Conservation (phyloP, 148 eudicot species). For the Rhododendron williamsianum region DNA sequence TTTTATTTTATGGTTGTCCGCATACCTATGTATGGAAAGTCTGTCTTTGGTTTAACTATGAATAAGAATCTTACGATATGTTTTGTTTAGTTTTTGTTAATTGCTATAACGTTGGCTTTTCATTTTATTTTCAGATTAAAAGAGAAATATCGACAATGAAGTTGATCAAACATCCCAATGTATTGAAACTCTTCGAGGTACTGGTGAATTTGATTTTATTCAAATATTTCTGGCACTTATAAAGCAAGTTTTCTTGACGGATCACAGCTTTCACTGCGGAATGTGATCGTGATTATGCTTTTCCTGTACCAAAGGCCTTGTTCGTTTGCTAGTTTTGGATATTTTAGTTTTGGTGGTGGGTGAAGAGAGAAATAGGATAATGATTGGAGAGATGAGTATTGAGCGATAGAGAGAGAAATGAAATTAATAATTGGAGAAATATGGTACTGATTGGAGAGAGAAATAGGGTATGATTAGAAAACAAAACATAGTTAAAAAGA, state of each 20-base stretch:
- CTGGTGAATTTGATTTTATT: background rate
- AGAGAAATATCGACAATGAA: constrained; percentile 87
- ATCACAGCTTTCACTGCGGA: background rate
- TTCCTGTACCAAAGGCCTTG: background rate
- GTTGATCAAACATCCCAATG: constrained; percentile 83
- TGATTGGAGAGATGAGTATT: too few relatives aligned
- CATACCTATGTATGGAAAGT: background rate
- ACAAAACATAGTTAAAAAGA: too few relatives aligned
- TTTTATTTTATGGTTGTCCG: background rate
- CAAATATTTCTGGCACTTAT: background rate
- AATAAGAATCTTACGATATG: background rate
- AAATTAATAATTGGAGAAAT: too few relatives aligned
- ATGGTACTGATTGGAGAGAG: too few relatives aligned
- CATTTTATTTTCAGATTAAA: constrained; percentile 46
- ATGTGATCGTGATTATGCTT: background rate
- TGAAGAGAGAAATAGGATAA: too few relatives aligned
- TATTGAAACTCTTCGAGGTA: constrained; percentile 72
- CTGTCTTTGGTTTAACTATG: background rate
- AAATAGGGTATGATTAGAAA: too few relatives aligned
- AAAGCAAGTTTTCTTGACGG: background rate
- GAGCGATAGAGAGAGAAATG: too few relatives aligned
- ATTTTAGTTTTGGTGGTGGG: too few relatives aligned
- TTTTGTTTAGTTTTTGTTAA: background rate
- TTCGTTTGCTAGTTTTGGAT: too few relatives aligned
- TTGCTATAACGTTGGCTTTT: background rate